These are phyloP conservation scores for Lasiodiplodia citricola DNA, from an alignment of 2,329 filamentous ascomycete species.

Conservation along the genomic window DNA sequence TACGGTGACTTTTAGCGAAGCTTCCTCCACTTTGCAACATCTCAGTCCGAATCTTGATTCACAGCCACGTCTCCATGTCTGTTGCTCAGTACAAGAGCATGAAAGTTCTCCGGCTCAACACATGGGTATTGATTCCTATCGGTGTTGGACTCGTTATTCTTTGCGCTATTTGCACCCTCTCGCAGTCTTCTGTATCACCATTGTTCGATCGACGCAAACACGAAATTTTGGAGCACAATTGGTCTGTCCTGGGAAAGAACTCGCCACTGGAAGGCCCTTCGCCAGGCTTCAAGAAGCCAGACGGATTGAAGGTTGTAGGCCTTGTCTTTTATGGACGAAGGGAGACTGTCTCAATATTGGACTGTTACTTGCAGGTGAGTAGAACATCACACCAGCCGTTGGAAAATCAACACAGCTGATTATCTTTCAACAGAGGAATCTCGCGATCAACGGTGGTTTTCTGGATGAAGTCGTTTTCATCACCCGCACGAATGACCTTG, in stretches of 20 bases:
- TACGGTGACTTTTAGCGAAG: too few species aligned
- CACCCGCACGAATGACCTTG: slow-evolving; percentile 43
- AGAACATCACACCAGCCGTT: neutral
- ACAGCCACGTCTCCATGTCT: neutral
- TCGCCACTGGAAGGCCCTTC: slow-evolving; percentile 32
- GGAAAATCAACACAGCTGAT: neutral
- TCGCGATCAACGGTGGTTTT: slow-evolving; percentile 46
- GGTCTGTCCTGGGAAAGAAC: slow-evolving; percentile 46
- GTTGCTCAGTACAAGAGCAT: neutral
- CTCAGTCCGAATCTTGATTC: neutral
- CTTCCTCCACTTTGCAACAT: neutral
- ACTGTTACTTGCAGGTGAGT: slow-evolving; percentile 45
- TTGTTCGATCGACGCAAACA: neutral
- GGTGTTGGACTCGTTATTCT: neutral
- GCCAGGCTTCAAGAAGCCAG: slow-evolving; percentile 36
- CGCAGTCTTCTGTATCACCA: neutral
- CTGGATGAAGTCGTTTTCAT: slow-evolving; percentile 50
- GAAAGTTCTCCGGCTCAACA: neutral
- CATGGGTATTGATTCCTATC: neutral
- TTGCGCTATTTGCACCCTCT: neutral
- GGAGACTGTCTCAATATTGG: slow-evolving; percentile 43
- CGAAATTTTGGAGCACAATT: slow-evolving; percentile 32
- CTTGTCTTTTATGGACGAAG: slow-evolving; percentile 45
- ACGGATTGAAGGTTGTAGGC: slow-evolving; percentile 44
- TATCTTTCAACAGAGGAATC: slow-evolving; percentile 39